These are phyloP conservation scores for Aspergillus sp. DNA, from an alignment of 2,329 filamentous ascomycete species.

Conservation along the genomic window DNA sequence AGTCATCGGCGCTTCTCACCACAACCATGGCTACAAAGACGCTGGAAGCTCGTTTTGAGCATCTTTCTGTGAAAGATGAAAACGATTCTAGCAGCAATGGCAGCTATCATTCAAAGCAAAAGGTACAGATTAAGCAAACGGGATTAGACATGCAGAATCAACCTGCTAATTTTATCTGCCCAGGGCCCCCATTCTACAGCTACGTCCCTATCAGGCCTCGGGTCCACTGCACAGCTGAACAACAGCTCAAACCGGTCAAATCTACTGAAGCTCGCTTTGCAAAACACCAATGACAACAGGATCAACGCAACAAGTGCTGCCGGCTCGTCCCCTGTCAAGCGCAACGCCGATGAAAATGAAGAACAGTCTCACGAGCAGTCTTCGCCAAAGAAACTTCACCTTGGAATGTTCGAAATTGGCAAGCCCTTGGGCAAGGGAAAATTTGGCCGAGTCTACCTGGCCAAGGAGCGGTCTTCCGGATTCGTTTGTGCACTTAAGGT, in stretches of 20 bases:
- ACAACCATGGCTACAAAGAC: constrained; percentile 63
- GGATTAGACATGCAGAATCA: not conserved
- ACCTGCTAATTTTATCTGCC: constrained; percentile 13
- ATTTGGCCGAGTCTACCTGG: constrained; percentile 79
- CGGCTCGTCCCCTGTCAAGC: constrained; percentile 57
- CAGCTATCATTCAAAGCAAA: constrained; percentile 62
- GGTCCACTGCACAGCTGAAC: constrained; percentile 34
- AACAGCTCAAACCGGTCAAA: constrained; percentile 62
- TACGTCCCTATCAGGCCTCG: constrained; percentile 42
- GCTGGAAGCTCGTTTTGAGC: constrained; percentile 83
- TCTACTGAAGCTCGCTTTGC: constrained; percentile 77
- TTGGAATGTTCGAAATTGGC: constrained; percentile 92
- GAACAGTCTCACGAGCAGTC: constrained; percentile 53
- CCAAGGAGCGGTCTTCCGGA: constrained; percentile 67
- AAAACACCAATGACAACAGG: constrained; percentile 63
- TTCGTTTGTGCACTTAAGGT: constrained; percentile 86
- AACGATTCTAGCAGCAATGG: constrained; percentile 58
- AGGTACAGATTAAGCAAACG: constrained; percentile 49
- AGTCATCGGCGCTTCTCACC: constrained; percentile 2
- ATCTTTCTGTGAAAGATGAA: constrained; percentile 82
- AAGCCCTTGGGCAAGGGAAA: constrained; percentile 81
- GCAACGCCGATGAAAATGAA: constrained; percentile 43
- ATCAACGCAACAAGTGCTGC: constrained; percentile 46
- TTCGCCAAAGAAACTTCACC: constrained; percentile 60
- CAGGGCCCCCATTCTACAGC: constrained; percentile 42